Evolutionary conservation across 257 asterid genomes (phyloP), one percentile per base, ranked within the genome.

Genomic region (Cruciata laevipes): DNA sequence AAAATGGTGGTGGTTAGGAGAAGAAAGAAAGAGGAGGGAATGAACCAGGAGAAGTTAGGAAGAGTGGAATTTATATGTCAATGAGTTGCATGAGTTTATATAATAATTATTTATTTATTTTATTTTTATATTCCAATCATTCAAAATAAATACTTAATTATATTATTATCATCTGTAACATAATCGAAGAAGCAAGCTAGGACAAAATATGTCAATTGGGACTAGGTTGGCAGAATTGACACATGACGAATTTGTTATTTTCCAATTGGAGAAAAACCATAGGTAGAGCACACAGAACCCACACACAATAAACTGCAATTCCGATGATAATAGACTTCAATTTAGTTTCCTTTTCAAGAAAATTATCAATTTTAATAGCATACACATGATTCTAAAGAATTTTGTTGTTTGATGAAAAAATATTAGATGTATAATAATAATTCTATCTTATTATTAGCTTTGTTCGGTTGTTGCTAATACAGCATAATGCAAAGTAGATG

Each of bases 11-110:
- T 30, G 60, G 59, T 37, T 66, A 71, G 55, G 68, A 53, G 57
- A 7, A 55, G 82, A 75, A 53, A 52, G 14, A 55, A 80, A 76
- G 68, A 77, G 57, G 31, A 66, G 66, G 80, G 85, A 74, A 77
- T 67, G 77, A 84, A 66, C 73, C 47, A 80, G 74, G 75, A 75
- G 51, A 53, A 56, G 64, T 47, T 66, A n/a, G 47, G 62, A 31
- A 33, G 32, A 20, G 56, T 33, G 14, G 65, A 9, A 35, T 55
- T 53, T 68, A 68, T 68, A 33, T 68, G 55, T 1, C 7, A 52
- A 11, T 47, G 55, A 47, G 55, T 47, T 47, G 20, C 55, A 16
- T 47, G 21, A 47, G 55, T 17, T 47, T 47, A 20, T 47, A 4
- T 47, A 47, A 13, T 47, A 14, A 16, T 47, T 47, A 38, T 3